Evolutionary conservation across 306 rosid genomes (phyloP), one percentile per base, ranked within the genome.

Genomic region (Cyamopsis tetragonoloba): DNA sequence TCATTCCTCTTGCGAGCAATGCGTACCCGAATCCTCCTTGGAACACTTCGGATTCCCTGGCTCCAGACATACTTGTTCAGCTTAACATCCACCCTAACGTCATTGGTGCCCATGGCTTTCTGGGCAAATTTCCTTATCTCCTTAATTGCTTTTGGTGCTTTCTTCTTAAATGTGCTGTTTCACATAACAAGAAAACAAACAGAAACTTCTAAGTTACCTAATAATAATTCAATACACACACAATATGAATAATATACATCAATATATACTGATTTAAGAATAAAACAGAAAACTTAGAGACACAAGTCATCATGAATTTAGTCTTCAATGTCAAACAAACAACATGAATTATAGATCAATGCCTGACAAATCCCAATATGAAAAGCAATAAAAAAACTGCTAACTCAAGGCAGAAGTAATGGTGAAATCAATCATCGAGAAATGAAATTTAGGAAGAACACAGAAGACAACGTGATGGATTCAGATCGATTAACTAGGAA

Each of bases 1-100:
- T 92, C 96, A 1, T 92, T 92, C 65, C 98, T 87, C 93, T 89
- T 89, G 68, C 98, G 95, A n/a, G 96, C 96, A 76, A 92, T 84
- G 4, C 98, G 92, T 5, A 92, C 98, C 78, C 98, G 80, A 24
- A 89, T 67, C 74, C 98, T 87, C 77, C 96, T 89, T 4, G 98
- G 98, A 11, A 92, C 98, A 76, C 98, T 89, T 57, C 98, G 77
- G 77, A 92, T 92, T 0, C 98, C 98, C 68, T 88, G 84, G 79
- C 98, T 92, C 98, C 98, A 92, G 37, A 92, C 85, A 4, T 61
- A 81, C 85, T 89, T 92, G 84, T 92, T 92, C 71, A 92, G 66
- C 83, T 89, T 92, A 68, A 92, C 98, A 71, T 92, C 98, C 8
- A 92, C 98, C 23, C 98, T 86, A 0, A 89, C 98, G 2, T 92